phyloP scores from a whole-genome alignment of 192 early-diverging fungal genomes.

The Coemansia sp. region DNA sequence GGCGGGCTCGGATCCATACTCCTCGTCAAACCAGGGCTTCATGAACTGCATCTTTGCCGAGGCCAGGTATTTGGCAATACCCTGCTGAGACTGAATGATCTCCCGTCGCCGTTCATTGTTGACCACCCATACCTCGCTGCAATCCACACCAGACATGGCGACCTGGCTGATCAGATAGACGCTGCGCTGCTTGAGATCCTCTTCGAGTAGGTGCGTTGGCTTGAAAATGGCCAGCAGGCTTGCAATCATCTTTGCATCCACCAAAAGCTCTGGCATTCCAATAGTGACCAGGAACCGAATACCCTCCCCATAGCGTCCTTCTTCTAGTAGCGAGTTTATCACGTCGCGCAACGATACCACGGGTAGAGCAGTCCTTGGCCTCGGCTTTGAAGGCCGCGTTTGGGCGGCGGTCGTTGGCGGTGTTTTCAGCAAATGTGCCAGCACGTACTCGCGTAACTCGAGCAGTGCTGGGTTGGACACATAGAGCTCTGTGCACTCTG shows the following conservation, averaged over 20 bases:
- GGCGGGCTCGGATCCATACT: neutral
- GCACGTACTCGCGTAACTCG: slow-evolving; percentile 33
- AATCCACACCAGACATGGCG: slow-evolving; percentile 1
- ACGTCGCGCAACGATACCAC: slow-evolving; percentile 22
- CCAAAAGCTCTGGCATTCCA: slow-evolving; percentile 4
- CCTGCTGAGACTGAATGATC: slow-evolving; percentile 28
- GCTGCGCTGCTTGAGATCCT: slow-evolving; percentile 28
- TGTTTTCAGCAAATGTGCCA: slow-evolving; percentile 1
- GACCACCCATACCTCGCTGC: slow-evolving; percentile 31
- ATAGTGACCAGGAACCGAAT: slow-evolving; percentile 22
- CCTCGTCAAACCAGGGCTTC: slow-evolving; percentile 27
- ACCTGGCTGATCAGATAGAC: slow-evolving; percentile 14
- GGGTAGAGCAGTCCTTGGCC: neutral
- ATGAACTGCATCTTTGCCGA: slow-evolving; percentile 19
- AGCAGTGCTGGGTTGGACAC: slow-evolving; percentile 2
- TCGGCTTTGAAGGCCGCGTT: neutral
- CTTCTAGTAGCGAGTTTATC: slow-evolving; percentile 30
- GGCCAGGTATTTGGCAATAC: slow-evolving; percentile 13
- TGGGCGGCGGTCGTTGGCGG: neutral
- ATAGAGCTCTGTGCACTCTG: slow-evolving; percentile 20
- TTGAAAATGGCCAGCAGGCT: slow-evolving; percentile 33
- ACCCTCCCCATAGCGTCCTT: slow-evolving; percentile 27
- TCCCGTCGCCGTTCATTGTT: slow-evolving; percentile 16
- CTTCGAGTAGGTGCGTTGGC: slow-evolving; percentile 23
- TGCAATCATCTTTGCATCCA: slow-evolving; percentile 8